These are phyloP conservation scores for Scenedesmus sp. DNA, from an alignment of 163 green algal species.

Conservation along the genomic window DNA sequence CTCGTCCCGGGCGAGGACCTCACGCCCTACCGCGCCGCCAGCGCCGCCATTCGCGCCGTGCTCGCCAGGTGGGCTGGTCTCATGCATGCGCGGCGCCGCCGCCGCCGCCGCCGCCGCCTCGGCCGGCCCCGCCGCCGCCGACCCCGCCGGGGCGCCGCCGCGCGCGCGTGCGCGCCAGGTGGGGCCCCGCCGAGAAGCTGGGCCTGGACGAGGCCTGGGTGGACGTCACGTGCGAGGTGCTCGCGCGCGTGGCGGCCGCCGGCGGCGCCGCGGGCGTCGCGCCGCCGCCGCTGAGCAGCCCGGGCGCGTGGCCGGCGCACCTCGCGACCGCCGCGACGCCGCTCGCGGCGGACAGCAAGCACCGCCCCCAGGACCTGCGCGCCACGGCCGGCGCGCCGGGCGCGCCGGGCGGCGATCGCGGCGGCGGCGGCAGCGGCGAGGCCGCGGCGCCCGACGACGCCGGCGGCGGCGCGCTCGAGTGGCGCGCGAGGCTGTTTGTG, in stretches of 20 bases:
- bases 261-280: slow-evolving; percentile 19
- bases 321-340: slow-evolving; percentile 47
- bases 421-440: background rate
- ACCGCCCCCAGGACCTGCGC: slow-evolving; percentile 77
- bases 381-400: slow-evolving; percentile 9
- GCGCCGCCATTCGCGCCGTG: slow-evolving; percentile 46
- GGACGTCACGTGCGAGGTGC: slow-evolving; percentile 54
- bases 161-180: slow-evolving; percentile 33
- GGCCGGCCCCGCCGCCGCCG: background rate
- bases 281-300: background rate
- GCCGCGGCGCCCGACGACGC: background rate
- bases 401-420: background rate
- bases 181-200: slow-evolving; percentile 68
- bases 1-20: slow-evolving; percentile 86
- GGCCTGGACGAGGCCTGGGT: slow-evolving; percentile 82
- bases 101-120: background rate
- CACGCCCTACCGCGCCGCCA: slow-evolving; percentile 79
- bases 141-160: background rate
- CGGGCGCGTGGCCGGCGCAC: slow-evolving; percentile 53
- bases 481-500: slow-evolving; percentile 57
- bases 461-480: background rate
- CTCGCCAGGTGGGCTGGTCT: slow-evolving; percentile 39
- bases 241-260: background rate
- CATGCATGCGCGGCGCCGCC: background rate
- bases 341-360: slow-evolving; percentile 60